Conservation (phyloP, 2,329 filamentous ascomycete genomes). For the Dactylellina parvicollis region DNA sequence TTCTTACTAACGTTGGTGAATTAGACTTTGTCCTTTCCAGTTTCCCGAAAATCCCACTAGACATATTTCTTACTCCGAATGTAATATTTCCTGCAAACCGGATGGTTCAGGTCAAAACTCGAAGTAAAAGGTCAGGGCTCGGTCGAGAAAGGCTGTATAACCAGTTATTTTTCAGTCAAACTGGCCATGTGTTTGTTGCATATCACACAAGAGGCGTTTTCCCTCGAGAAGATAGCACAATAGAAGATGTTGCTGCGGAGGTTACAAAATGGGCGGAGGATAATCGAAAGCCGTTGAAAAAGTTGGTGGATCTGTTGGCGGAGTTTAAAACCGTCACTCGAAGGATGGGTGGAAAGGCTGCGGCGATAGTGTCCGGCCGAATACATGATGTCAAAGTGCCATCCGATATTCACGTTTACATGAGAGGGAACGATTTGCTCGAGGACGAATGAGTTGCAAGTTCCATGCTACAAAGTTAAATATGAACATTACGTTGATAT, state of each 20-base stretch:
- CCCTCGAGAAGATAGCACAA: neutral
- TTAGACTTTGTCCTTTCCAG: neutral
- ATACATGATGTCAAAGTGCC: too few species aligned
- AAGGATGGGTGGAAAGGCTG: neutral
- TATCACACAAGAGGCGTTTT: conserved; percentile 26
- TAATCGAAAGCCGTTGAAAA: conserved; percentile 8
- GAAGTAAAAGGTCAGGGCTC: conserved; percentile 2
- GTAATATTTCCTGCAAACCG: neutral
- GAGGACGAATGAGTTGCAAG: too few species aligned
- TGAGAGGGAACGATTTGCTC: too few species aligned
- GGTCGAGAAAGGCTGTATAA: conserved; percentile 12
- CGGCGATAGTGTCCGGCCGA: too few species aligned
- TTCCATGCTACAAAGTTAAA: too few species aligned
- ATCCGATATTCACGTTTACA: too few species aligned
- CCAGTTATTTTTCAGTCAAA: conserved; percentile 47
- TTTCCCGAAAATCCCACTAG: neutral
- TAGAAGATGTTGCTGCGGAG: conserved; percentile 4
- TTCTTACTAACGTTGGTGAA: neutral
- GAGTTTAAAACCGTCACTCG: neutral
- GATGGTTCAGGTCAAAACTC: conserved; percentile 33
- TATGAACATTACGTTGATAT: too few species aligned
- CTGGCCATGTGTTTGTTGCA: conserved; percentile 8
- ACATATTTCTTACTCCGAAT: conserved; percentile 19
- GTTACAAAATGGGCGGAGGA: conserved; percentile 5
- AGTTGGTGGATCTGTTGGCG: neutral